Percentiles rank a stretch among this genome's conserved stretches.
These are phyloP conservation scores for Cladophialophora carrionii DNA, from an alignment of 2,329 filamentous ascomycete genomes.

Conservation along the genomic window DNA sequence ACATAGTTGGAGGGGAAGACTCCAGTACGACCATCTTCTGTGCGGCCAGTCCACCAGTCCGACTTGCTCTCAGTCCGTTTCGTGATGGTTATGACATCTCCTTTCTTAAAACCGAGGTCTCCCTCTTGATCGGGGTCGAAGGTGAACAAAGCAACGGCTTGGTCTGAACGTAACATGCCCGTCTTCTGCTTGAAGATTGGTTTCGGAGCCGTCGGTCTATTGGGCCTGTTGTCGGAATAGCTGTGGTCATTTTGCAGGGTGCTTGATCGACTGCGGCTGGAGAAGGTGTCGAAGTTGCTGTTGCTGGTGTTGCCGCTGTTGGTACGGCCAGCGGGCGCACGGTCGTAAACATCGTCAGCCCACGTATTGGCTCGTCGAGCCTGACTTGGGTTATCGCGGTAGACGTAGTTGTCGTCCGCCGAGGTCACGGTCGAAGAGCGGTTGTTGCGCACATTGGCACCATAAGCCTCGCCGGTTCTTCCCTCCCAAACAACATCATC, in stretches of 20 bases:
- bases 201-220: constrained; percentile 83
- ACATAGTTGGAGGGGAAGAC: constrained; percentile 70
- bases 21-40: constrained; percentile 74
- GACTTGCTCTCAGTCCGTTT: constrained; percentile 93
- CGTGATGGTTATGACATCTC: constrained; percentile 89
- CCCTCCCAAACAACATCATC: constrained; percentile 86
- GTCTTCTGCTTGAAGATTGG: constrained; percentile 69
- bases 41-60: constrained; percentile 96
- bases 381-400: constrained; percentile 52
- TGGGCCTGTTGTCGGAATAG: constrained; percentile 68
- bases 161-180: constrained; percentile 62
- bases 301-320: constrained; percentile 41
- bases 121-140: constrained; percentile 94
- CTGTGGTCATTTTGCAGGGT: constrained; percentile 53
- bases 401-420: constrained; percentile 55
- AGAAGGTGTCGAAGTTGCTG: constrained; percentile 41
- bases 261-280: constrained; percentile 46
- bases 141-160: constrained; percentile 87
- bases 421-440: constrained; percentile 60
- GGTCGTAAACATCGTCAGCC: constrained; percentile 55
- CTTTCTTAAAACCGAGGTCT: constrained; percentile 95
- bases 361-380: constrained; percentile 53
- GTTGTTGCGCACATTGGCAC: constrained; percentile 64
- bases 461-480: constrained; percentile 68
- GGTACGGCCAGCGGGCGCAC: constrained; percentile 40